Conservation (phyloP, 2,329 filamentous ascomycete genomes). For the Alternaria sp. region DNA sequence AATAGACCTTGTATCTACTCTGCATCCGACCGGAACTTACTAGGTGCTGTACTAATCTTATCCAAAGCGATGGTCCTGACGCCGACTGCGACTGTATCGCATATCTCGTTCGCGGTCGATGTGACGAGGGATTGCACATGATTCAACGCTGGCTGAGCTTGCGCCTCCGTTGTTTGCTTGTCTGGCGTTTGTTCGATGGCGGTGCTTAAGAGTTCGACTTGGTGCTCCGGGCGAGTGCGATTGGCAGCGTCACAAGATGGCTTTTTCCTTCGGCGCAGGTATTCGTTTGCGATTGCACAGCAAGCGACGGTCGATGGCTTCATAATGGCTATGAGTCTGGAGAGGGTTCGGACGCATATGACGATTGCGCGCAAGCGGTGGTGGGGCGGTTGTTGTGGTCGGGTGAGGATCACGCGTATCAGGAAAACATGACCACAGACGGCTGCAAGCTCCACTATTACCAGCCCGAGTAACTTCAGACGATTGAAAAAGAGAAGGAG, state of each 20-base stretch:
- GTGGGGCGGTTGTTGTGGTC: constrained; percentile 8
- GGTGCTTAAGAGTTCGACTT: constrained; percentile 2
- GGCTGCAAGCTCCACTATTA: constrained; percentile 11
- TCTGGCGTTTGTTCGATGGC: neutral
- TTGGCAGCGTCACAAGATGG: neutral
- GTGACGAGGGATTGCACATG: neutral
- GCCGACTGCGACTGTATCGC: neutral
- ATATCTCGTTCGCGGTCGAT: neutral
- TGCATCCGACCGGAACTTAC: neutral
- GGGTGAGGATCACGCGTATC: constrained; percentile 16
- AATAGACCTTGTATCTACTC: neutral
- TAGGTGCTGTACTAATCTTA: neutral
- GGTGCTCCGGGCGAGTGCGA: neutral
- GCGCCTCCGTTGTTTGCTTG: neutral
- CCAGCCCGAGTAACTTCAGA: constrained; percentile 9
- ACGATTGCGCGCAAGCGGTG: neutral
- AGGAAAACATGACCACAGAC: constrained; percentile 12
- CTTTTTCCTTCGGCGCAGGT: constrained; percentile 15
- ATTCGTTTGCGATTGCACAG: constrained; percentile 17
- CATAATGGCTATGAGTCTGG: constrained; percentile 16
- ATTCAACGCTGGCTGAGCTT: neutral
- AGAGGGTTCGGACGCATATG: constrained; percentile 4
- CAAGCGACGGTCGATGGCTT: constrained; percentile 15
- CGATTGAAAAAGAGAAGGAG: constrained; percentile 1
- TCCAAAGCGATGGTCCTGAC: neutral